Base-by-base conservation (phyloP, 169 alveolate genomes). In the Cyclospora cayetanensis region DNA sequence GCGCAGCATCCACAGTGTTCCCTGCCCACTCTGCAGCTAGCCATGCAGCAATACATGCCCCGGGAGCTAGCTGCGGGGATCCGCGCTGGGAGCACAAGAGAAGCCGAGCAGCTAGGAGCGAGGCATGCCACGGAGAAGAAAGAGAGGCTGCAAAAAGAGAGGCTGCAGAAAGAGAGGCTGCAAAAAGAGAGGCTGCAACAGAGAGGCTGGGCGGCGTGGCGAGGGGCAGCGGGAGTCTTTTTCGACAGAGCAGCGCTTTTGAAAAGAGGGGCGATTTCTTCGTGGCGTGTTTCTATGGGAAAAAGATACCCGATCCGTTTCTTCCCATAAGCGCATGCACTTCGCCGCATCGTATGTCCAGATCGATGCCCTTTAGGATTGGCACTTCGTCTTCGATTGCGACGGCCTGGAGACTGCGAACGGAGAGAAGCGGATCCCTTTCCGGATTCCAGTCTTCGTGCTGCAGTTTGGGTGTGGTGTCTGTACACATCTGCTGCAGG, bases 321-420 rank as follows among this genome's bases (percentile, higher is more conserved):
- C 95, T 84, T 0, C 96, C 96, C 96, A 94, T 94, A 63, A 94
- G 92, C 35, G 96, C 92, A 35, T 93, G 95, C 25, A 83, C 82
- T 79, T 94, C 95, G 25, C 96, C 96, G 46, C 72, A 55, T 72
- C 34, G 63, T 42, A 94, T 72, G n/a, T 83, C 43, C 72, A 94
- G 63, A 46, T 68, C 85, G 41, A 94, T 90, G 27, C 96, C 96
- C 43, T 90, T 66, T 20, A 94, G 88, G 60, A 94, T 94, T 85
- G 92, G 88, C 29, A 89, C 84, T n/a, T 90, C 95, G 53, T 94
- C 96, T 86, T 94, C 96, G 25, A 52, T 91, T 31, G 93, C 94
- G 43, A 82, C 94, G 34, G 91, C 96, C 35, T 92, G 94, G 27
- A 94, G 66, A 85, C 92, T 80, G 18, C 90, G 72, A 74, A 94